Base-by-base conservation (phyloP, 768 basidiomycete species). In the Tricholoma terreum region DNA sequence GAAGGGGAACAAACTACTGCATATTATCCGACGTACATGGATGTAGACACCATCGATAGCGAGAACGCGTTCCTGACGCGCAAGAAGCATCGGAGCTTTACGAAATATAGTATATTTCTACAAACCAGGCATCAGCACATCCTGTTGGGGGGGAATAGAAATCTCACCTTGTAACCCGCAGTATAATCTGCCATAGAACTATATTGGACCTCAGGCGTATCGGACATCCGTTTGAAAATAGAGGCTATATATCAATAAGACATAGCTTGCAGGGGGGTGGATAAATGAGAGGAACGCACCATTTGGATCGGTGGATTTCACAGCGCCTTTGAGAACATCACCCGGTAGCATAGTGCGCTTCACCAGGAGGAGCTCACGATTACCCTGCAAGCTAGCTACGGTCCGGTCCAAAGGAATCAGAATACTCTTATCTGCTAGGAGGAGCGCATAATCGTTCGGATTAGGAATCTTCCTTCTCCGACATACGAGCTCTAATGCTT, bases 41-140 rank as follows among this genome's bases (percentile, higher is more conserved):
- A 97, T 85, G 64, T 98, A 98, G 61, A 87, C 91, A 3, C 94
- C 94, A 70, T 99, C 97, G 59, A 98, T 92, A 12, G 96, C 95
- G 1, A 99, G 81, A 1, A 86, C 85, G 5, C 95, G 85, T 68
- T 96, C 93, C 63, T 94, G 94, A 19, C 93, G 84, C 3, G 91
- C 86, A 48, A 98, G 86, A 22, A 93, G 76, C 89, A 95, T 96
- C 2, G 95, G 94, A 71, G 96, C 84, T 74, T 96, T 98, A 49
- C 96, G 88, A 68, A 90, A 92, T 15, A 99, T 90, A 0, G 85
- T 89, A 65, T 87, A 99, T 82, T 91, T 90, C 92, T 94, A 70
- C 12, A 35, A 49, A 42, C 14, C 9, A 27, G 35, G 8, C n/a
- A 14, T 51, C 0, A 31, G 22, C 46, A n/a, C 22, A 40, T 22